phyloP scores from a whole-genome alignment of 768 basidiomycete species.

The Tylopilus intermedius region DNA sequence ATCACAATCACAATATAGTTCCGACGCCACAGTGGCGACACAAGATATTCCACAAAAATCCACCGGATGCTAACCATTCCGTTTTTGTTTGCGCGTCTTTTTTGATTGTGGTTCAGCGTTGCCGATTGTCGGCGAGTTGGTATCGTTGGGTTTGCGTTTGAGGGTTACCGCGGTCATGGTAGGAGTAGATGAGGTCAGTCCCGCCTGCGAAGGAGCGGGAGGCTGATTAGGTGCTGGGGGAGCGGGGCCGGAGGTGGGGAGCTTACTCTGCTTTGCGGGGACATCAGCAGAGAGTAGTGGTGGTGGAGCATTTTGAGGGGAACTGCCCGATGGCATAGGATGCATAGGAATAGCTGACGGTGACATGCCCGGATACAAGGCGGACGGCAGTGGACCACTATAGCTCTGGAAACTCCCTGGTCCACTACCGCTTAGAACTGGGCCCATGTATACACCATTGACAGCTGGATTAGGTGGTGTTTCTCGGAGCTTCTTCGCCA shows the following conservation, averaged over 20 bases:
- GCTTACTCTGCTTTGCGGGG: constrained; percentile 62
- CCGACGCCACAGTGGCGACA: constrained; percentile 28
- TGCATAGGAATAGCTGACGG: constrained; percentile 44
- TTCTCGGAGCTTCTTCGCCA: constrained; percentile 38
- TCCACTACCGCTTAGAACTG: constrained; percentile 16
- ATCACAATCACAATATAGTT: constrained; percentile 28
- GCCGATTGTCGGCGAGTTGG: constrained; percentile 48
- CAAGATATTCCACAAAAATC: constrained; percentile 32
- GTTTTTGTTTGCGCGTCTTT: constrained; percentile 55
- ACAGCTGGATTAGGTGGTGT: constrained; percentile 8
- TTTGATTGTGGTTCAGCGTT: constrained; percentile 43
- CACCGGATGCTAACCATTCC: constrained; percentile 41
- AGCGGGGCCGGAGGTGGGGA: constrained; percentile 40
- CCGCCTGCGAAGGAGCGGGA: constrained; percentile 37
- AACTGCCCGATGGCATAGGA: constrained; percentile 36
- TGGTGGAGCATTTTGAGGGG: constrained; percentile 45
- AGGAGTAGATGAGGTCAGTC: constrained; percentile 44
- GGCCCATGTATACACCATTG: constrained; percentile 20
- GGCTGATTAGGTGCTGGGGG: constrained; percentile 38
- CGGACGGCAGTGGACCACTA: constrained; percentile 33
- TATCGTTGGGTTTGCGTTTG: constrained; percentile 50
- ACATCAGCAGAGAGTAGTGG: constrained; percentile 44
- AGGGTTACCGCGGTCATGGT: constrained; percentile 44
- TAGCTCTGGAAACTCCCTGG: constrained; percentile 23
- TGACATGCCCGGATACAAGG: constrained; percentile 38